Base-by-base conservation (phyloP, 2,329 filamentous ascomycete genomes). In the Teratosphaeria gauchensis region DNA sequence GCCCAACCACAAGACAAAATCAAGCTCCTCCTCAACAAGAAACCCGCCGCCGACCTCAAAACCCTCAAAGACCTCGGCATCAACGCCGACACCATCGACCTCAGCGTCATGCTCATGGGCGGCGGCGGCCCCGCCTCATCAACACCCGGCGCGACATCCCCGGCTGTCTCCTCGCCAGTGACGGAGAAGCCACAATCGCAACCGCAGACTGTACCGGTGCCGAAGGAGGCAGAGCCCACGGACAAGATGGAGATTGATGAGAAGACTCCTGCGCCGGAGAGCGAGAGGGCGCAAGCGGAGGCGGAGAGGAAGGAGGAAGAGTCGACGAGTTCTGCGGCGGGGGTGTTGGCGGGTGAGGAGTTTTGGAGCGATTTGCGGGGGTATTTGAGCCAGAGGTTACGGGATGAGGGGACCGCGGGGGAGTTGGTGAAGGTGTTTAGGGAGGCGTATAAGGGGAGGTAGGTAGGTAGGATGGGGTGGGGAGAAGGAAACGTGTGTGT, bases 331-430 rank as follows among this genome's bases (percentile, higher is more conserved):
- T 64, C 55, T 21, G 65, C 64, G 8, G 65, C 66, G 7, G 82
- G 82, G 31, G 80, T 87, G 21, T 70, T 95, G 63, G 76, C 83
- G 68, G 87, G 84, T 12, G 83, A 87, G 6, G 85, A 82, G 58
- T 99, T 99, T 71, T 99, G 94, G 94, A 76, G 75, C 8, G 94
- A 97, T 76, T 74, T 99, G 63, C 84, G 85, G 69, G 88, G 83
- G 0, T 97, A 92, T 73, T 71, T 99, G 72, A 76, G 84, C 69
- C 88, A 92, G 77, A 83, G 90, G 71, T 75, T 96, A 66, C 85
- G 87, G 73, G 88, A 95, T 70, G 84, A 80, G 56, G 72, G 71
- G 2, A 80, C 82, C 69, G 89, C 87, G 0, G 82, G 83, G 64
- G 82, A 84, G 66, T 72, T 92, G 67, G 81, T 82, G 38, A 76